A percentile compares a stretch with the other conserved stretches of the same genome.
These are phyloP conservation scores for Umbelopsis vinacea DNA, from an alignment of 192 early-diverging fungal genomes.

Conservation along the genomic window DNA sequence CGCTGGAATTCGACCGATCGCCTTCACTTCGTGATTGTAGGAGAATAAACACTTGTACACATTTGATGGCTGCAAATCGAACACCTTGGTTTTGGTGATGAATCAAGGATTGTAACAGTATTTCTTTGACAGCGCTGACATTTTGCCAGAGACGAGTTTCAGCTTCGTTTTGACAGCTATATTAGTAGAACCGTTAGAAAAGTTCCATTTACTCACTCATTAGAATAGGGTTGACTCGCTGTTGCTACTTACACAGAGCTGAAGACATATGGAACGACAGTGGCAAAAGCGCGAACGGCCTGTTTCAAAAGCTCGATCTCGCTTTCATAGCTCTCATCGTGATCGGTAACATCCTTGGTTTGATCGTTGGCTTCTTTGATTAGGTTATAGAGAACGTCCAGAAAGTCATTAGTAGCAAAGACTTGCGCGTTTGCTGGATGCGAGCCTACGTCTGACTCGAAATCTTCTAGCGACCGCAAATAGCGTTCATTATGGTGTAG, in stretches of 20 bases:
- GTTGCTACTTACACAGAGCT: slow-evolving; percentile 38
- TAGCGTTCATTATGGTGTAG: slow-evolving; percentile 11
- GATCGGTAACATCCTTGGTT: not conserved
- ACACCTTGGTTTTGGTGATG: slow-evolving; percentile 39
- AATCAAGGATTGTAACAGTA: slow-evolving; percentile 25
- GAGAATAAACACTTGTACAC: slow-evolving; percentile 37
- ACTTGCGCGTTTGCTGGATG: slow-evolving; percentile 28
- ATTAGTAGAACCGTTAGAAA: not conserved
- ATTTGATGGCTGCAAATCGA: slow-evolving; percentile 39
- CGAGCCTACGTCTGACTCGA: slow-evolving; percentile 29
- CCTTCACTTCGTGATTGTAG: slow-evolving; percentile 37
- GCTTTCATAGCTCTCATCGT: slow-evolving; percentile 8
- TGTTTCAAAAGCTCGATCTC: slow-evolving; percentile 26
- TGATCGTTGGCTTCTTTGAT: slow-evolving; percentile 18
- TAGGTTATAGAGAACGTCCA: slow-evolving; percentile 29
- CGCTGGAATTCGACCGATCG: not conserved
- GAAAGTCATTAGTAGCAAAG: slow-evolving; percentile 38
- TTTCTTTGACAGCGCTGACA: slow-evolving; percentile 25
- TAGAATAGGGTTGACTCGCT: not conserved
- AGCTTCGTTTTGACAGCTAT: slow-evolving; percentile 41
- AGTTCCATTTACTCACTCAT: not conserved
- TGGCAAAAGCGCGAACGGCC: slow-evolving; percentile 36
- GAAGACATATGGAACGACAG: slow-evolving; percentile 32
- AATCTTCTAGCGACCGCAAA: slow-evolving; percentile 28
- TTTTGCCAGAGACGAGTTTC: slow-evolving; percentile 43